phyloP scores from a whole-genome alignment of 305 asterid genomes.

The Fraxinus dipetala region DNA sequence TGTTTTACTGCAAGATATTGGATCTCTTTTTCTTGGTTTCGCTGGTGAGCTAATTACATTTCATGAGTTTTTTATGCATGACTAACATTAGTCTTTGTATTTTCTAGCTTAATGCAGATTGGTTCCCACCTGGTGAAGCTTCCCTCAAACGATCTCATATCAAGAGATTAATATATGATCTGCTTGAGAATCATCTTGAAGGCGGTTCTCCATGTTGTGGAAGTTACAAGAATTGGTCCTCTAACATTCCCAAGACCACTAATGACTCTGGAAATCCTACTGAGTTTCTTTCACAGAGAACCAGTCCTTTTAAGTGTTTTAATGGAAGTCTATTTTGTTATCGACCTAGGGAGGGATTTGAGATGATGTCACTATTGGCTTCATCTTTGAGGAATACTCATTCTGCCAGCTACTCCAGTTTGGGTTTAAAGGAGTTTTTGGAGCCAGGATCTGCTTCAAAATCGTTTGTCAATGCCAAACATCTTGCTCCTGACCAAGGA shows the following conservation, averaged over 20 bases:
- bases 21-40: background rate
- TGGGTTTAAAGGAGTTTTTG: slow-evolving; percentile 45
- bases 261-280: slow-evolving; percentile 37
- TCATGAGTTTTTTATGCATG: slow-evolving; percentile 9
- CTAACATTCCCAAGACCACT: slow-evolving; percentile 24
- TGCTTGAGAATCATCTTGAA: slow-evolving; percentile 48
- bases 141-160: slow-evolving; percentile 67
- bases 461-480: slow-evolving; percentile 30
- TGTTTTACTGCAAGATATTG: background rate
- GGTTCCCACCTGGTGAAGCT: slow-evolving; percentile 88
- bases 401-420: slow-evolving; percentile 42
- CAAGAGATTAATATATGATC: slow-evolving; percentile 60
- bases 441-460: slow-evolving; percentile 49
- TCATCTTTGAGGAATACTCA: slow-evolving; percentile 36
- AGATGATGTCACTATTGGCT: slow-evolving; percentile 53
- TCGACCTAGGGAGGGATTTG: slow-evolving; percentile 40
- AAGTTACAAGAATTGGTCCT: slow-evolving; percentile 34
- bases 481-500: slow-evolving; percentile 41
- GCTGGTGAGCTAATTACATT: slow-evolving; percentile 6
- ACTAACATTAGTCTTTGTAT: slow-evolving; percentile 9
- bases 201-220: slow-evolving; percentile 45
- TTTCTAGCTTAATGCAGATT: slow-evolving; percentile 68
- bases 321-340: slow-evolving; percentile 36
- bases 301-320: slow-evolving; percentile 33
- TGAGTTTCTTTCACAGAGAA: slow-evolving; percentile 32